A percentile compares a stretch with the other conserved stretches of the same genome.
Evolutionary conservation across 208 protist genomes (phyloP).

Genomic region (Leishmania gerbilli): DNA sequence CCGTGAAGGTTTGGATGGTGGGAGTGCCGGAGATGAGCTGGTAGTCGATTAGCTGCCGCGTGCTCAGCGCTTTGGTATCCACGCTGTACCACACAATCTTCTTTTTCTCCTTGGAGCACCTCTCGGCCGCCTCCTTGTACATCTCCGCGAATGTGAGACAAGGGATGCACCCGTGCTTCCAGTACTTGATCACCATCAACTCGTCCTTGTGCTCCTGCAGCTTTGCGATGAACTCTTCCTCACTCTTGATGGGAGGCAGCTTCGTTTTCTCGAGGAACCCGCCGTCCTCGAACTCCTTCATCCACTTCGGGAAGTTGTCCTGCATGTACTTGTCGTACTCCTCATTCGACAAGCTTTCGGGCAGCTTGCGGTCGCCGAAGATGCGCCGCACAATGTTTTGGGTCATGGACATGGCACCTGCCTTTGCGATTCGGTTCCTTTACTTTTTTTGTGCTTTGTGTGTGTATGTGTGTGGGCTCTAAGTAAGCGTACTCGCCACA

Average conservation of each 20-base stretch:
- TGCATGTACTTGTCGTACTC: conserved; percentile 90
- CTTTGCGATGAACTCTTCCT: conserved; percentile 87
- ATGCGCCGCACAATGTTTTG: conserved; percentile 90
- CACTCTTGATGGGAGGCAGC: conserved; percentile 76
- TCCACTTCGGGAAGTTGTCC: conserved; percentile 82
- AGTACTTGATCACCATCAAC: conserved; percentile 92
- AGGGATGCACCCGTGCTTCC: conserved; percentile 93
- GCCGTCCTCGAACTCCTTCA: conserved; percentile 89
- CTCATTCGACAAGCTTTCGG: conserved; percentile 66
- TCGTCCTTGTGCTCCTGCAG: conserved; percentile 88
- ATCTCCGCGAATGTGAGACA: conserved; percentile 91
- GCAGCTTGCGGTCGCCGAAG: conserved; percentile 81
- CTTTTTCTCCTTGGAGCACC: conserved; percentile 56
- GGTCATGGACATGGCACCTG: conserved; percentile 53
- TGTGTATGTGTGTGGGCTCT: neutral
- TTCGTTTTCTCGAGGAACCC: conserved; percentile 90
- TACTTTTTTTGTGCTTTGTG: conserved; percentile 1
- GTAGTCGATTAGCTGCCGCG: conserved; percentile 76
- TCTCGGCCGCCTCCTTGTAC: conserved; percentile 84
- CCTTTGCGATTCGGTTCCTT: too few species aligned
- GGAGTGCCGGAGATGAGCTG: conserved; percentile 91
- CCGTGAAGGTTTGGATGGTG: conserved; percentile 88
- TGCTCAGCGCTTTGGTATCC: conserved; percentile 74
- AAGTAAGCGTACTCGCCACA: neutral
- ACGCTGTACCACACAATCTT: conserved; percentile 89